Evolutionary conservation across 192 early-diverging fungal genomes (phyloP), one percentile per base, ranked within the genome.

Genomic region (Rhizophagus prolifer): DNA sequence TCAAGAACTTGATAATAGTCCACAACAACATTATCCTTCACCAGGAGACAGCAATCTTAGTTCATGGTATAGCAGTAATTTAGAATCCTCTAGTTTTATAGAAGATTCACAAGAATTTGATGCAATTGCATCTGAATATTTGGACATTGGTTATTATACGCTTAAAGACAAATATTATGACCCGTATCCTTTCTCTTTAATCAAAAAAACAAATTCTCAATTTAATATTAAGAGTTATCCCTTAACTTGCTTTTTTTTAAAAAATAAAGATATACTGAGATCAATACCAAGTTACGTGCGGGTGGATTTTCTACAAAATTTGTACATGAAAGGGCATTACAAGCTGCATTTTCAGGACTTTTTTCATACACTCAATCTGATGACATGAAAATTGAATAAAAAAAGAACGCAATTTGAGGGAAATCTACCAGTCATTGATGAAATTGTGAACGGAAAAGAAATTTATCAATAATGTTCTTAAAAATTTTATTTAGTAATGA

Each of bases 271-370:
- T 72, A 31, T 31, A 72, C 71, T 9, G 46, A 72, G 28, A 30
- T 59, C 10, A 31, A 19, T 13, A 23, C 16, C 21, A 28, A 30
- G 30, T 30, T 50, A 34, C 28, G 58, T 50, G 44, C 74, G 2
- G 74, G 74, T 30, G 74, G 74, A 19, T 76, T 25, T 66, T 14
- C 21, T 44, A 23, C 30, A 30, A 65, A 41, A 26, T 65, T 65
- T 76, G 16, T 65, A 25, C 58, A 76, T 28, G 74, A 76, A 50
- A n/a, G 63, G 4, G 60, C 74, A 9, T 36, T 76, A 28, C 74
- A 76, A 50, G 34, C 58, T 21, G 74, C 74, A n/a, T 76, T 76
- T 66, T 76, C 74, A 16, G 74, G 74, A 25, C 31, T 76, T 26
- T 76, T 63, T 65, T 10, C 8, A 19, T 16, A 14, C 54, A 23